Percentiles rank a stretch among this genome's conserved stretches.
phyloP scores from a whole-genome alignment of 768 basidiomycete species.

The Chalciporus chontae region DNA sequence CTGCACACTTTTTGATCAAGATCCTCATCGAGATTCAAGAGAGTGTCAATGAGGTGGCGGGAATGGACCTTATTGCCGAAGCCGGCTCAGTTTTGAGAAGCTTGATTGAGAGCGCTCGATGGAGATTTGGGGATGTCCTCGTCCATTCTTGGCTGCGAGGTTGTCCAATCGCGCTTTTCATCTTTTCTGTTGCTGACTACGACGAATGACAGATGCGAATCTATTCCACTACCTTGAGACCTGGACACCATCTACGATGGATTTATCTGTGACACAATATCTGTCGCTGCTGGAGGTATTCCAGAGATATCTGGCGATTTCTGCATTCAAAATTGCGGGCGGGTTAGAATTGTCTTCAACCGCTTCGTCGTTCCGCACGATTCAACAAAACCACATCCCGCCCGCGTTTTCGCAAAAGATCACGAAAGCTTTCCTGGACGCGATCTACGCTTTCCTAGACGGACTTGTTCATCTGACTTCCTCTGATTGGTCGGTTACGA shows the following conservation, averaged over 20 bases:
- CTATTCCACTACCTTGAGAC: constrained; percentile 81
- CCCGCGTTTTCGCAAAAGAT: constrained; percentile 69
- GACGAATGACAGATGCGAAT: constrained; percentile 62
- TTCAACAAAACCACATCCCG: constrained; percentile 60
- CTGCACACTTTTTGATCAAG: constrained; percentile 74
- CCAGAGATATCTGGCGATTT: constrained; percentile 72
- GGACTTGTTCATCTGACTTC: constrained; percentile 79
- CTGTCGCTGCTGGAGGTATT: constrained; percentile 76
- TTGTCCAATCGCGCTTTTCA: constrained; percentile 30
- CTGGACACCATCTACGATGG: constrained; percentile 67
- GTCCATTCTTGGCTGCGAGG: constrained; percentile 81
- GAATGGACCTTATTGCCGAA: constrained; percentile 80
- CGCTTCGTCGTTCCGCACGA: constrained; percentile 46
- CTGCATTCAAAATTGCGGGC: constrained; percentile 77
- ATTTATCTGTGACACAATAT: constrained; percentile 68
- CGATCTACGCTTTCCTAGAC: constrained; percentile 80
- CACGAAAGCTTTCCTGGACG: constrained; percentile 81
- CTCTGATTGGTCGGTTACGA: constrained; percentile 50
- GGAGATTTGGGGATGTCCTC: constrained; percentile 85
- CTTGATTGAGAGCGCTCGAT: constrained; percentile 76
- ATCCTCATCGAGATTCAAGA: constrained; percentile 86
- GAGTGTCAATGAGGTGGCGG: constrained; percentile 73
- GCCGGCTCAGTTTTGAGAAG: constrained; percentile 62
- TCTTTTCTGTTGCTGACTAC: constrained; percentile 3
- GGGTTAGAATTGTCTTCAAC: constrained; percentile 57